phyloP scores from a whole-genome alignment of 2,329 filamentous ascomycete genomes.

The Cercospora sesami region DNA sequence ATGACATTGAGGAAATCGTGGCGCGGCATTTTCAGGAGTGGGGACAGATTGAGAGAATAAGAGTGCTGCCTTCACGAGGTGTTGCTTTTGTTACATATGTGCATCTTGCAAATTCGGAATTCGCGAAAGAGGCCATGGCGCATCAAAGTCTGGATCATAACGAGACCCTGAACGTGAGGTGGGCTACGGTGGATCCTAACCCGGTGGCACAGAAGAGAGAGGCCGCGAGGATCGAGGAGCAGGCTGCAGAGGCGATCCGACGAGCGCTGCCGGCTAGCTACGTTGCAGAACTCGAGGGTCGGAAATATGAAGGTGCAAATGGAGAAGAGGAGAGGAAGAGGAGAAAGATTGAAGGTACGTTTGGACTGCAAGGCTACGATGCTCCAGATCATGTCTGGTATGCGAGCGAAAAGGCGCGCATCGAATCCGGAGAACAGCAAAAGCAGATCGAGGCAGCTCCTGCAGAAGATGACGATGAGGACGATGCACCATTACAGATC shows the following conservation, averaged over 20 bases:
- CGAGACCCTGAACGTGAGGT: conserved; percentile 92
- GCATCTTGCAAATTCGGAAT: conserved; percentile 86
- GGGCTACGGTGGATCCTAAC: conserved; percentile 96
- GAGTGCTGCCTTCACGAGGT: conserved; percentile 83
- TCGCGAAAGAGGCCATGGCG: conserved; percentile 82
- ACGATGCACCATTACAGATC: conserved; percentile 42
- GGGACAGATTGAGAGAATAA: conserved; percentile 83
- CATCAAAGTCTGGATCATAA: conserved; percentile 88
- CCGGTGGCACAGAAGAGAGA: conserved; percentile 92
- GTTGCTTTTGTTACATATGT: conserved; percentile 94
- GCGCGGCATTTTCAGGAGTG: conserved; percentile 94
- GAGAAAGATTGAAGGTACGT: conserved; percentile 83
- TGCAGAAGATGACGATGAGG: conserved; percentile 40
- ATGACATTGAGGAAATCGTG: conserved; percentile 96
- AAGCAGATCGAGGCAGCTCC: conserved; percentile 40
- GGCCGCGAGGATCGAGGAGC: conserved; percentile 84
- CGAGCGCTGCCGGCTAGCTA: conserved; percentile 85
- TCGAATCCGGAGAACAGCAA: conserved; percentile 59
- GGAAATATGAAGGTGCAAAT: conserved; percentile 55
- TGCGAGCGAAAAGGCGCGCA: conserved; percentile 69
- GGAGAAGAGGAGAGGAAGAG: conserved; percentile 77
- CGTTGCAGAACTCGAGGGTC: conserved; percentile 89
- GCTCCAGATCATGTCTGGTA: conserved; percentile 94
- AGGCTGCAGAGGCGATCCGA: conserved; percentile 90
- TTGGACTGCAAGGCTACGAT: conserved; percentile 87